Evolutionary conservation across 768 basidiomycete genomes (phyloP).

Genomic region (Pleurotus giganteus): DNA sequence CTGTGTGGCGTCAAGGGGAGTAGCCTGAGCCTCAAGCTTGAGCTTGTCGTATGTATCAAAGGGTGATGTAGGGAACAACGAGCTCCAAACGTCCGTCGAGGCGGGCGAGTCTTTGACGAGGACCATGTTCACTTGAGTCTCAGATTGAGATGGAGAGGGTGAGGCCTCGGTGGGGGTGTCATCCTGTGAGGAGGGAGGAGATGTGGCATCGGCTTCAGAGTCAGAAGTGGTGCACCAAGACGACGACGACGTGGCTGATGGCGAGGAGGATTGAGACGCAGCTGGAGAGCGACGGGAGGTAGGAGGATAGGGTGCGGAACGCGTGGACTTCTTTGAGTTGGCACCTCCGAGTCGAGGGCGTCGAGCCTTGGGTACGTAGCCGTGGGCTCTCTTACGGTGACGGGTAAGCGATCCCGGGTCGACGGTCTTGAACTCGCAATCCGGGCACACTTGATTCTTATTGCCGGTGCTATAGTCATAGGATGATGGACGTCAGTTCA

Average conservation of each 20-base stretch:
- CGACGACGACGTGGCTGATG: background rate
- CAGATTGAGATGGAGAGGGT: background rate
- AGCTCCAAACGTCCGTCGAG: background rate
- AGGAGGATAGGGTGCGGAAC: background rate
- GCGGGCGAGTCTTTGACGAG: background rate
- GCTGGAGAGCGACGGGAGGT: background rate
- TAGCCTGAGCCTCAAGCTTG: background rate
- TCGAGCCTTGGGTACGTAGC: slow-evolving; percentile 14
- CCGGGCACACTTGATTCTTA: slow-evolving; percentile 23
- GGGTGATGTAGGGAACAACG: background rate
- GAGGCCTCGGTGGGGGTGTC: background rate
- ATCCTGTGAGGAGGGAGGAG: background rate
- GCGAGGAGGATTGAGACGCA: background rate
- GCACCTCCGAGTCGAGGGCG: slow-evolving; percentile 2
- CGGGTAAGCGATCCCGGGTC: slow-evolving; percentile 29
- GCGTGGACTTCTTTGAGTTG: background rate
- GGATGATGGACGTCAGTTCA: background rate
- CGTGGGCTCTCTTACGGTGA: slow-evolving; percentile 28
- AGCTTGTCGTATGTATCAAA: background rate
- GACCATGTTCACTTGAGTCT: background rate
- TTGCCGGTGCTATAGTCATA: slow-evolving; percentile 24
- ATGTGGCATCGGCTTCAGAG: background rate
- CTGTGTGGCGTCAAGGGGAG: background rate
- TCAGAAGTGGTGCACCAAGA: background rate
- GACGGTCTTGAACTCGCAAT: slow-evolving; percentile 24